Conservation (phyloP, 352 stramenopile genomes). For the Phytopythium oedochilum region DNA sequence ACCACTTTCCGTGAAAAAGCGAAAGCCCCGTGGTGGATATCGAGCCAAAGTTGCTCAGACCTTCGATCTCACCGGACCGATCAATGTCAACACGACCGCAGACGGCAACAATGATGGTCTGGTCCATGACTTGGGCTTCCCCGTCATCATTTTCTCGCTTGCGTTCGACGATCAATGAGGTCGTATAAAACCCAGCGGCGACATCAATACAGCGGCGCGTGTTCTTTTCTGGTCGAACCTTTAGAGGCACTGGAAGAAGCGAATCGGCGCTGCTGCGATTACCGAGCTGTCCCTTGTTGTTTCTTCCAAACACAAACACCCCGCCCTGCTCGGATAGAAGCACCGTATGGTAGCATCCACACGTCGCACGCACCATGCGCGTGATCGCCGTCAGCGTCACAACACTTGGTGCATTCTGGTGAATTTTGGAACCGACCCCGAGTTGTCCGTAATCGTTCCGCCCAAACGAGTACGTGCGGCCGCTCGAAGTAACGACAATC, state of each 20-base stretch:
- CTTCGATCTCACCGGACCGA: slow-evolving; percentile 80
- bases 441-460: slow-evolving; percentile 87
- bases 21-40: slow-evolving; percentile 75
- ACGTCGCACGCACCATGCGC: slow-evolving; percentile 68
- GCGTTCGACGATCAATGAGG: slow-evolving; percentile 78
- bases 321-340: slow-evolving; percentile 79
- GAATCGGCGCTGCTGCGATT: slow-evolving; percentile 83
- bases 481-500: slow-evolving; percentile 56
- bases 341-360: slow-evolving; percentile 86
- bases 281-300: slow-evolving; percentile 88
- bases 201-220: slow-evolving; percentile 72
- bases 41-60: slow-evolving; percentile 85
- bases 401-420: slow-evolving; percentile 71
- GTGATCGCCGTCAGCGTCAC: slow-evolving; percentile 67
- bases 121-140: slow-evolving; percentile 48
- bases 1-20: slow-evolving; percentile 87
- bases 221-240: slow-evolving; percentile 81
- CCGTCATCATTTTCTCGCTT: slow-evolving; percentile 81
- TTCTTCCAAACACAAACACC: slow-evolving; percentile 82
- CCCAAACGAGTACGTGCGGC: slow-evolving; percentile 74
- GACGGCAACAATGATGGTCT: slow-evolving; percentile 57
- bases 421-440: slow-evolving; percentile 79
- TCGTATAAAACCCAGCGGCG: slow-evolving; percentile 85
- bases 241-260: slow-evolving; percentile 73
- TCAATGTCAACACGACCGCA: slow-evolving; percentile 87